Evolutionary conservation across 768 basidiomycete species (phyloP).

Genomic region (Phlebiopsis gigantea): DNA sequence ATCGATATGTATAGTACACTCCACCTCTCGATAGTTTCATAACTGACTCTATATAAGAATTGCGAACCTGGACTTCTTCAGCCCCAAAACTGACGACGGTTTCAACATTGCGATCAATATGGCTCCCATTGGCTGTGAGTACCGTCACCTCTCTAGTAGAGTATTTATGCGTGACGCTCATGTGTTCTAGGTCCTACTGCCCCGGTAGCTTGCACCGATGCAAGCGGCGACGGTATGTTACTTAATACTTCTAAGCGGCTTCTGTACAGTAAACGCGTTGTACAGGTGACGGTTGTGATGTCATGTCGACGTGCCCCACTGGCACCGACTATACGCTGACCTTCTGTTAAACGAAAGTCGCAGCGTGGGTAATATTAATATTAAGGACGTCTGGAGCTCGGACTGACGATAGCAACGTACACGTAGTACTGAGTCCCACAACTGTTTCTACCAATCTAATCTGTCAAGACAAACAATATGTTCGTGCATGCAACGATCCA

Average conservation of each 20-base stretch:
- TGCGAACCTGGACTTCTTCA: neutral
- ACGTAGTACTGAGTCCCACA: too few relatives aligned
- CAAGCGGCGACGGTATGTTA: neutral
- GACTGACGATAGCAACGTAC: too few relatives aligned
- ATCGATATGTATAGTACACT: neutral
- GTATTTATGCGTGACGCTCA: too few relatives aligned
- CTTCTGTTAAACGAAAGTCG: neutral
- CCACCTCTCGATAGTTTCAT: neutral
- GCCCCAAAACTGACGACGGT: neutral
- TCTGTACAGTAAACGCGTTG: neutral
- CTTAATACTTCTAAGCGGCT: neutral
- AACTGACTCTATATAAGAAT: neutral
- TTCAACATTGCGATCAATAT: neutral
- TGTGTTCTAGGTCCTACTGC: neutral
- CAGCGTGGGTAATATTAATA: too few relatives aligned
- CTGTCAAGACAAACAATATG: too few relatives aligned
- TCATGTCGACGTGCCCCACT: neutral
- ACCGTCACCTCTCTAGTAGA: neutral
- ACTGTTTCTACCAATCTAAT: too few relatives aligned
- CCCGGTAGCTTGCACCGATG: neutral
- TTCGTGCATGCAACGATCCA: too few relatives aligned
- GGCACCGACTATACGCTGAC: neutral
- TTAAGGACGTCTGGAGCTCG: too few relatives aligned
- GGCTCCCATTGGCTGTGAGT: neutral
- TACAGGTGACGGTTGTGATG: neutral